A percentile compares a stretch with the other conserved stretches of the same genome.
These are phyloP conservation scores for Blastocystis sp. DNA, from an alignment of 352 stramenopile species.

Conservation along the genomic window DNA sequence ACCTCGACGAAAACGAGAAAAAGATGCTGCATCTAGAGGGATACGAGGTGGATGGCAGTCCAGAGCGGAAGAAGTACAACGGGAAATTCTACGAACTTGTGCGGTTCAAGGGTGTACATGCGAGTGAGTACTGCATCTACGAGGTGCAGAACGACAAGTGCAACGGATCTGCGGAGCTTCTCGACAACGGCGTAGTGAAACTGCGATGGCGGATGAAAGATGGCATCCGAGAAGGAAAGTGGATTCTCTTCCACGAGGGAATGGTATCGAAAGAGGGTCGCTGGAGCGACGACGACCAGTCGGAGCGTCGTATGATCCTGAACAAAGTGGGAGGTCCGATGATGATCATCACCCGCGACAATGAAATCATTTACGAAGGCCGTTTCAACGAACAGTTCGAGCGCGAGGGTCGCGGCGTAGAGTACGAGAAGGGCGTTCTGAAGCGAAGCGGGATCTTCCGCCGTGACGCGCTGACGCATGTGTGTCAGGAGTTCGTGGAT, in stretches of 20 bases:
- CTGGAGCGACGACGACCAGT: neutral
- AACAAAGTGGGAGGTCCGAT: too few species aligned
- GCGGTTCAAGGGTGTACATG: neutral
- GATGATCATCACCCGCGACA: neutral
- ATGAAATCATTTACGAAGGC: neutral
- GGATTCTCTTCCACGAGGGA: neutral
- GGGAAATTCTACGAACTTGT: neutral
- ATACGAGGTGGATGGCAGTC: neutral
- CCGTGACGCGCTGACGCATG: neutral
- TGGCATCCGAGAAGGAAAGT: neutral
- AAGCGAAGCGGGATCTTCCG: neutral
- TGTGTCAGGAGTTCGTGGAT: neutral
- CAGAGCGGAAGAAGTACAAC: neutral
- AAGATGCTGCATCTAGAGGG: too few species aligned
- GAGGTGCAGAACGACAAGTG: neutral
- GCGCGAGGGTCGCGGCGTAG: neutral
- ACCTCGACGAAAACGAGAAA: too few species aligned
- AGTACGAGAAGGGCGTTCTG: neutral
- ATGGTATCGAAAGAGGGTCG: neutral
- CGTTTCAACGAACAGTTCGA: neutral
- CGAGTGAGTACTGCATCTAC: neutral
- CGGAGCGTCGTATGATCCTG: neutral
- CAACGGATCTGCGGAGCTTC: neutral
- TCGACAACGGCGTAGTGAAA: neutral
- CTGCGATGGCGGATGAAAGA: neutral